A percentile compares a stretch with the other conserved stretches of the same genome.
phyloP scores from a whole-genome alignment of 2,329 filamentous ascomycete genomes.

The Aspergillus niger region DNA sequence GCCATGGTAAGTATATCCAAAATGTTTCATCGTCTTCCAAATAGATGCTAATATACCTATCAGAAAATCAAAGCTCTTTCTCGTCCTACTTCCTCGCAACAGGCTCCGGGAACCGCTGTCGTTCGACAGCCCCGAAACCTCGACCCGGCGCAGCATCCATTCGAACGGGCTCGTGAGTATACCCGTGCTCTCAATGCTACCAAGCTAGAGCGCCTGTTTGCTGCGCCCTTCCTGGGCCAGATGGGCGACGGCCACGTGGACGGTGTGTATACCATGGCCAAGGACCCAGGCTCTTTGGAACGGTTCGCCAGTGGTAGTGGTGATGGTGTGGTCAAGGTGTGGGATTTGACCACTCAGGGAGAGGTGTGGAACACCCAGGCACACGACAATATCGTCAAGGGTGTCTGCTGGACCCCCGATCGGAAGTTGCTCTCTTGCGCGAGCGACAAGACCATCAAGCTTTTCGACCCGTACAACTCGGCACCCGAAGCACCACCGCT shows the following conservation, averaged over 20 bases:
- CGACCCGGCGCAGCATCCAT: conserved; percentile 84
- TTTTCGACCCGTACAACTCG: conserved; percentile 86
- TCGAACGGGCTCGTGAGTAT: conserved; percentile 87
- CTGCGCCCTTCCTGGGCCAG: conserved; percentile 79
- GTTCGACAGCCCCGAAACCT: conserved; percentile 57
- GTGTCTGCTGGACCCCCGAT: conserved; percentile 83
- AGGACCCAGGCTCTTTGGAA: conserved; percentile 73
- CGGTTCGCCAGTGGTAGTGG: conserved; percentile 81
- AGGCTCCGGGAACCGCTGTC: conserved; percentile 49
- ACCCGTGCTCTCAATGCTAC: conserved; percentile 78
- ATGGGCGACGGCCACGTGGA: conserved; percentile 91
- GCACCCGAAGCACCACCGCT: conserved; percentile 68
- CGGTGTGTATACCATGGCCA: conserved; percentile 79
- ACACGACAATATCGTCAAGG: conserved; percentile 93
- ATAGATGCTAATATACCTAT: neutral
- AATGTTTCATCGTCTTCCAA: too few relatives aligned
- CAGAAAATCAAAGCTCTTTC: conserved; percentile 61
- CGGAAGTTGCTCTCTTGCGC: conserved; percentile 84
- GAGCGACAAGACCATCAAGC: conserved; percentile 80
- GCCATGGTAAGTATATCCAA: conserved; percentile 33
- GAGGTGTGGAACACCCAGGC: conserved; percentile 78
- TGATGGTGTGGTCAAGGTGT: conserved; percentile 92
- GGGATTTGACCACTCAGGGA: conserved; percentile 73
- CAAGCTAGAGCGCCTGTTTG: conserved; percentile 92
- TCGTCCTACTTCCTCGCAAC: conserved; percentile 49